phyloP scores from a whole-genome alignment of 2,329 filamentous ascomycete species.

The Talaromyces sp. region DNA sequence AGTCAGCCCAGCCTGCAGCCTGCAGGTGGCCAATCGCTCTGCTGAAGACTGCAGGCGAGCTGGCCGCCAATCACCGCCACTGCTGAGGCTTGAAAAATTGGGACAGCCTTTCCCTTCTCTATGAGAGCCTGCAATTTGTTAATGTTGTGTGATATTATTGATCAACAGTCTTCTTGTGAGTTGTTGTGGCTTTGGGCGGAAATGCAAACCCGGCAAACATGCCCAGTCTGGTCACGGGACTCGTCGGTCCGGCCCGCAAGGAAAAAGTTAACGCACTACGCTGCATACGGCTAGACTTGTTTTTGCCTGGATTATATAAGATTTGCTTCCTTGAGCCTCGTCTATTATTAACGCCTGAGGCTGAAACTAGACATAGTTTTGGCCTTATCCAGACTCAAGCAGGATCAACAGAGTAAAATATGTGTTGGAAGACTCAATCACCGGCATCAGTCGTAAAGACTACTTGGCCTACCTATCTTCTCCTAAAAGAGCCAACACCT shows the following conservation, averaged over 20 bases:
- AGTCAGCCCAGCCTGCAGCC: background rate
- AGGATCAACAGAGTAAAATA: too few relatives aligned
- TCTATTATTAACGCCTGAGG: background rate
- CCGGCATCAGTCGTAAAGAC: too few relatives aligned
- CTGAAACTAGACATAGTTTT: background rate
- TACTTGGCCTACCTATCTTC: too few relatives aligned
- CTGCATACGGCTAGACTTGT: background rate
- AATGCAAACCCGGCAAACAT: conserved; percentile 6
- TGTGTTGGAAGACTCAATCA: too few relatives aligned
- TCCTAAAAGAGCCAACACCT: too few relatives aligned
- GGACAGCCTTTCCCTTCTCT: background rate
- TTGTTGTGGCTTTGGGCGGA: background rate
- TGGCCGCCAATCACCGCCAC: background rate
- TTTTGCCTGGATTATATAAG: background rate
- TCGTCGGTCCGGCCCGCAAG: conserved; percentile 7
- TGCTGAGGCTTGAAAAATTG: background rate
- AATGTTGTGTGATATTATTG: background rate
- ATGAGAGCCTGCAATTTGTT: background rate
- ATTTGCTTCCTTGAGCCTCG: background rate
- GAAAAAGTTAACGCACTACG: background rate
- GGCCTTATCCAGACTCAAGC: too few relatives aligned
- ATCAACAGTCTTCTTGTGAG: background rate
- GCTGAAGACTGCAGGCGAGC: background rate
- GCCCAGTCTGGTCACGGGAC: conserved; percentile 7
- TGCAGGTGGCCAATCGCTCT: conserved; percentile 2